phyloP scores from a whole-genome alignment of 208 protist species.

The Acanthamoeba pearcei region DNA sequence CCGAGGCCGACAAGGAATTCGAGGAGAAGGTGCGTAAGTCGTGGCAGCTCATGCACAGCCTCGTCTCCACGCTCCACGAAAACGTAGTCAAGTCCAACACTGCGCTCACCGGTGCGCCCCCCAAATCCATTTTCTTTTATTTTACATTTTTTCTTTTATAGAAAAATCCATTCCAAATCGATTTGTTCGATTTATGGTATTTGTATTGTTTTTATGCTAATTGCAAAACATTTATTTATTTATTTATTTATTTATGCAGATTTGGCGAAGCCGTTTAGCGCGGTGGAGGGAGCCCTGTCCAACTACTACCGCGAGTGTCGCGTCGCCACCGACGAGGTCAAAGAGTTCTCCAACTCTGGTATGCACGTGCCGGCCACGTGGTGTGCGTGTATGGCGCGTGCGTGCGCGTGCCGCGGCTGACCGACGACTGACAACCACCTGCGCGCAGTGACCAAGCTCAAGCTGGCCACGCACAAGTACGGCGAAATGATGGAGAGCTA shows the following conservation, averaged over 20 bases:
- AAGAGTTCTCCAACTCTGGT: constrained; percentile 42
- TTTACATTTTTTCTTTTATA: background rate
- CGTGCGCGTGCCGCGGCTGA: background rate
- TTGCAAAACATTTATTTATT: background rate
- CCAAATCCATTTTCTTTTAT: background rate
- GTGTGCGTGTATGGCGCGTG: background rate
- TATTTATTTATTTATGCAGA: background rate
- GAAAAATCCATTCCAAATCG: too few species aligned
- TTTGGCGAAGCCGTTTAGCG: background rate
- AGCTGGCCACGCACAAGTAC: constrained; percentile 63
- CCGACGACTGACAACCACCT: too few species aligned
- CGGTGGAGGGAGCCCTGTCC: background rate
- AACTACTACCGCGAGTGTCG: constrained; percentile 60
- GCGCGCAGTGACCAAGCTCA: constrained; percentile 16
- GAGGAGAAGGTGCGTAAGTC: constrained; percentile 58
- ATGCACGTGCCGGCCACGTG: background rate
- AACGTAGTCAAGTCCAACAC: constrained; percentile 51
- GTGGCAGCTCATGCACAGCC: constrained; percentile 53
- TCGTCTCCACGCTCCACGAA: constrained; percentile 30
- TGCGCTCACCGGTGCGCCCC: background rate
- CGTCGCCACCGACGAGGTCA: constrained; percentile 12
- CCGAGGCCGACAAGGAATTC: constrained; percentile 63
- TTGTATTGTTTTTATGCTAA: too few species aligned
- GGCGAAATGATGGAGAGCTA: constrained; percentile 67
- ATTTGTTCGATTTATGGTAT: too few species aligned